Evolutionary conservation across 2,329 filamentous ascomycete species (phyloP).

Genomic region (Pseudogymnoascus sp.): DNA sequence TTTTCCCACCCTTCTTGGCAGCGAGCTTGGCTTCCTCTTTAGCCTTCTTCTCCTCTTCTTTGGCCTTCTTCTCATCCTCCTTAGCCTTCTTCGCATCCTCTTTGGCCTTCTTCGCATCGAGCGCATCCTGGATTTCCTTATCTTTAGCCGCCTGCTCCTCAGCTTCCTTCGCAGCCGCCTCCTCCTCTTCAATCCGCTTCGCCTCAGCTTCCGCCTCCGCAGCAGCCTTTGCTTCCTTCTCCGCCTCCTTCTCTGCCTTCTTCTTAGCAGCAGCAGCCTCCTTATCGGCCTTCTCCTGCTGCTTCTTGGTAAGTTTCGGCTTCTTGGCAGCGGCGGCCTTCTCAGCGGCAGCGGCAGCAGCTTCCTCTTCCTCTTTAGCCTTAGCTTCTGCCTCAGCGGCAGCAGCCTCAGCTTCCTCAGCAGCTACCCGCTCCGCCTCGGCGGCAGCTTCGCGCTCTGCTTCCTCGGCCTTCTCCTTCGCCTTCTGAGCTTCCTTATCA

Average conservation of each 20-base stretch:
- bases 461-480: conserved; percentile 29
- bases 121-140: conserved; percentile 33
- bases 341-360: conserved; percentile 13
- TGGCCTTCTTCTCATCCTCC: conserved; percentile 33
- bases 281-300: conserved; percentile 40
- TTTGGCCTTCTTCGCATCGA: conserved; percentile 33
- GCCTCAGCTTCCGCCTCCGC: conserved; percentile 28
- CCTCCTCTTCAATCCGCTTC: conserved; percentile 21
- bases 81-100: conserved; percentile 34
- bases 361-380: conserved; percentile 24
- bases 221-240: conserved; percentile 20
- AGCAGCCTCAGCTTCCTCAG: conserved; percentile 24
- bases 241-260: conserved; percentile 33
- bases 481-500: conserved; percentile 39
- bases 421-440: conserved; percentile 11
- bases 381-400: conserved; percentile 26
- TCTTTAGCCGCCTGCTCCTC: conserved; percentile 32
- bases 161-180: conserved; percentile 29
- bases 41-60: conserved; percentile 32
- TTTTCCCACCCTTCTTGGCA: conserved; percentile 30
- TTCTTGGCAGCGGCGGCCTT: conserved; percentile 10
- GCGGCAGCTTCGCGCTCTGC: conserved; percentile 26
- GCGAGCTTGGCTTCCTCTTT: conserved; percentile 37
- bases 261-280: conserved; percentile 30
- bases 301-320: conserved; percentile 31